Evolutionary conservation across 1,139 yeast species (phyloP).

Genomic region (Zygosaccharomyces sapae): DNA sequence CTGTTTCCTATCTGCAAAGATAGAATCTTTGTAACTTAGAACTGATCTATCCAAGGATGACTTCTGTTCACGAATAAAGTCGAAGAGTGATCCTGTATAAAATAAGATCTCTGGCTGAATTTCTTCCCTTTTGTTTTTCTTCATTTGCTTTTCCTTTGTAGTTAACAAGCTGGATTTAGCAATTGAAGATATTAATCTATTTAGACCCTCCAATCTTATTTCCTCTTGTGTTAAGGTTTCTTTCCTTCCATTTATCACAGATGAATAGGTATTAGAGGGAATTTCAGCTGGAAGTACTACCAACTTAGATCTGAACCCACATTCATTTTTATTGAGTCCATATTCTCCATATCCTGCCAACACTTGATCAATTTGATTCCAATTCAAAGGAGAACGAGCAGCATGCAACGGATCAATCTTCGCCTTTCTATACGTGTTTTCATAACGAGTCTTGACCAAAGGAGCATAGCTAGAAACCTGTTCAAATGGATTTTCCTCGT

Average conservation of each 20-base stretch:
- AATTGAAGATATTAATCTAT: conserved; percentile 63
- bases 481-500: conserved; percentile 32
- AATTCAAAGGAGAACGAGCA: conserved; percentile 58
- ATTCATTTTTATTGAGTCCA: conserved; percentile 48
- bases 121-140: conserved; percentile 44
- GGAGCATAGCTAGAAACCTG: conserved; percentile 34
- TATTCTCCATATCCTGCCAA: conserved; percentile 86
- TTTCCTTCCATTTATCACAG: conserved; percentile 42
- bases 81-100: conserved; percentile 80
- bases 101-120: conserved; percentile 72
- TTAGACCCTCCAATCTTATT: conserved; percentile 78
- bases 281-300: conserved; percentile 75
- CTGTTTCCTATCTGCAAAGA: conserved; percentile 37
- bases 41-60: conserved; percentile 22
- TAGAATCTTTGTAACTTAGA: conserved; percentile 34
- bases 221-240: conserved; percentile 77
- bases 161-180: conserved; percentile 55
- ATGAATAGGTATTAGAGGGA: conserved; percentile 47
- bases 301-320: conserved; percentile 69
- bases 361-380: conserved; percentile 89
- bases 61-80: conserved; percentile 53
- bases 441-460: conserved; percentile 73
- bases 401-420: conserved; percentile 53
- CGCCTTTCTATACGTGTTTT: conserved; percentile 58
- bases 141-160: conserved; percentile 41